Conservation (phyloP, 495 filamentous ascomycete genomes). For the Aspergillus coremiiformis region DNA sequence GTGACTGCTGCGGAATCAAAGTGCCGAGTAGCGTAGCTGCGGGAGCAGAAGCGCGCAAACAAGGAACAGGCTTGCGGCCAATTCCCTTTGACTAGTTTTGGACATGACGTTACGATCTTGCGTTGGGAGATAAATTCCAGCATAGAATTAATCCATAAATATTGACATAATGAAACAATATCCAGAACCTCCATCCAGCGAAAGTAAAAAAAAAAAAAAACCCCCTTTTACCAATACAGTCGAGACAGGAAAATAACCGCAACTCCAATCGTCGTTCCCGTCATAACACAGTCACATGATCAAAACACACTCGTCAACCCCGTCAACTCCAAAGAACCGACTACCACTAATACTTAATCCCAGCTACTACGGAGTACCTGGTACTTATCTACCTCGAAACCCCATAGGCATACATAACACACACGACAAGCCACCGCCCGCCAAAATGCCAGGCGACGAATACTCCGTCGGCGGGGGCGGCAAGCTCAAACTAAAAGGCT, state of each 20-base stretch:
- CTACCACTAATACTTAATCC: too few species aligned
- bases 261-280: too few species aligned
- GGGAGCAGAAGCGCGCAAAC: conserved; percentile 76
- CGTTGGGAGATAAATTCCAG: neutral
- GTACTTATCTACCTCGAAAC: neutral
- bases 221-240: too few species aligned
- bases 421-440: too few species aligned
- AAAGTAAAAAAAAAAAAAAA: too few species aligned
- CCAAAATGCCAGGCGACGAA: conserved; percentile 43
- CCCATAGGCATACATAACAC: too few species aligned
- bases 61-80: conserved; percentile 59
- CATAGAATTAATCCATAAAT: neutral
- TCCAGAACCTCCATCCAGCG: neutral
- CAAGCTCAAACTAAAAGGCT: conserved; percentile 75
- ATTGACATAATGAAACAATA: neutral
- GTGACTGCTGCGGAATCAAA: conserved; percentile 98
- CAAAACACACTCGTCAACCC: neutral
- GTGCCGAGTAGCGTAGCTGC: conserved; percentile 91
- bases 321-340: neutral
- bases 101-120: neutral
- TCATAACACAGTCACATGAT: neutral
- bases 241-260: too few species aligned
- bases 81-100: conserved; percentile 77
- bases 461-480: conserved; percentile 61
- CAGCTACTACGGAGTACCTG: too few species aligned